These are phyloP conservation scores for Plectranthus barbatus DNA, from an alignment of 257 asterid species.

Conservation along the genomic window DNA sequence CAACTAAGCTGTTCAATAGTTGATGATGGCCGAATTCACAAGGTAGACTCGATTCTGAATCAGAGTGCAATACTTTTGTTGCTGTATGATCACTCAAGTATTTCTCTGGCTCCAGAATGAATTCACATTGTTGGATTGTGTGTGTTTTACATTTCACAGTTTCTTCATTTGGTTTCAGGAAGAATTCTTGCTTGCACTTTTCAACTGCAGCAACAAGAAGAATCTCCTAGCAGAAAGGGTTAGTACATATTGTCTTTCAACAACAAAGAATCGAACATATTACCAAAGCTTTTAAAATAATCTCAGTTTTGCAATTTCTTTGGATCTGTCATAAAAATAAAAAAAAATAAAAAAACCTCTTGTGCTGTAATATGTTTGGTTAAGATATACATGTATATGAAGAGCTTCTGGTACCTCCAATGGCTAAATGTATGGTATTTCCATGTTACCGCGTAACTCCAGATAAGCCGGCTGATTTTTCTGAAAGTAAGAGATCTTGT, in stretches of 20 bases:
- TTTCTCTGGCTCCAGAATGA: background rate
- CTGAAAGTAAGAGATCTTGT: background rate
- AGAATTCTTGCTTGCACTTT: conserved; percentile 78
- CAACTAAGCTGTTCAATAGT: conserved; percentile 52
- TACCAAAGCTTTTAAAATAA: background rate
- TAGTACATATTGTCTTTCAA: conserved; percentile 6
- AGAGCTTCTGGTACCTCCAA: no score
- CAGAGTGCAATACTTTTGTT: background rate
- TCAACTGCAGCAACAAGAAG: conserved; percentile 39
- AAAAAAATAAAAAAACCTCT: background rate
- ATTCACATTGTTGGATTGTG: background rate
- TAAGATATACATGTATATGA: background rate
- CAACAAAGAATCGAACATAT: background rate
- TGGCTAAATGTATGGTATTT: no score
- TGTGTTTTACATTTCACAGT: background rate
- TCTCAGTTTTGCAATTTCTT: background rate
- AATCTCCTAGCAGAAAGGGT: conserved; percentile 75
- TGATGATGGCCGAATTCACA: conserved; percentile 68
- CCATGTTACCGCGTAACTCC: background rate
- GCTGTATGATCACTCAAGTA: background rate
- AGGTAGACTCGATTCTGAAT: conserved; percentile 34
- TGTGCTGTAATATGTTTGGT: background rate
- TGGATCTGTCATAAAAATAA: background rate
- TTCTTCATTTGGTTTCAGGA: conserved; percentile 40
- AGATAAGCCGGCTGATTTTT: no score